Evolutionary conservation across 2,329 filamentous ascomycete genomes (phyloP), one percentile per base, ranked within the genome.

Genomic region (Lasiodiplodia sp.): DNA sequence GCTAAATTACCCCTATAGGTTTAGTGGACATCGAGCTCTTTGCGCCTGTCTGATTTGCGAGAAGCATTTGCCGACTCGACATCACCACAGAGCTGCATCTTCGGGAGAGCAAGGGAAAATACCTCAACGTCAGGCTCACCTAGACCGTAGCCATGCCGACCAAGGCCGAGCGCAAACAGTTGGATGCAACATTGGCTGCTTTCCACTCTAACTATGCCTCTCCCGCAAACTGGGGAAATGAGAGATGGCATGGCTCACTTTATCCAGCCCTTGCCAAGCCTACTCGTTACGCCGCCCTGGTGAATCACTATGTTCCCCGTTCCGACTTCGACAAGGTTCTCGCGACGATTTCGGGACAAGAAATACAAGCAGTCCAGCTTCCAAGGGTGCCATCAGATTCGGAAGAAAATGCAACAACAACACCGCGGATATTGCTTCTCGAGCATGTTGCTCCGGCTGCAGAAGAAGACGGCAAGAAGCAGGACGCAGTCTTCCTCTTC

Each of bases 171-270:
- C 31, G 62, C 47, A 65, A 65, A 34, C 62, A 55, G 11, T 34
- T 65, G 7, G 62, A 69, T 25, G 72, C 71, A 21, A 71, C 74
- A 11, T 71, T 74, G 21, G 75, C 76, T 10, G 71, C 75, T 10
- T 77, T 77, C 60, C 71, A 76, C 51, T 70, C 72, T n/a, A 75
- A 76, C 69, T 77, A 75, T 47, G 71, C 75, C 14, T 68, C 65
- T n/a, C 56, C 62, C 2, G 47, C 53, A 31, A 68, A 60, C 1
- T 52, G 62, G 62, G 62, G 62, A 21, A 12, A 44, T 21, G 72
- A 75, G 60, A 69, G 76, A 68, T 78, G 76, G 76, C 62, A 72
- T 8, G 56, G 69, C 16, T 74, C 71, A 3, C 69, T 78, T 28
- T 72, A 74, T 28, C 72, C 72, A 40, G 73, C 75, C 11, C 68